Conservation (phyloP, 495 filamentous ascomycete genomes). For the Aspergillus diversus region DNA sequence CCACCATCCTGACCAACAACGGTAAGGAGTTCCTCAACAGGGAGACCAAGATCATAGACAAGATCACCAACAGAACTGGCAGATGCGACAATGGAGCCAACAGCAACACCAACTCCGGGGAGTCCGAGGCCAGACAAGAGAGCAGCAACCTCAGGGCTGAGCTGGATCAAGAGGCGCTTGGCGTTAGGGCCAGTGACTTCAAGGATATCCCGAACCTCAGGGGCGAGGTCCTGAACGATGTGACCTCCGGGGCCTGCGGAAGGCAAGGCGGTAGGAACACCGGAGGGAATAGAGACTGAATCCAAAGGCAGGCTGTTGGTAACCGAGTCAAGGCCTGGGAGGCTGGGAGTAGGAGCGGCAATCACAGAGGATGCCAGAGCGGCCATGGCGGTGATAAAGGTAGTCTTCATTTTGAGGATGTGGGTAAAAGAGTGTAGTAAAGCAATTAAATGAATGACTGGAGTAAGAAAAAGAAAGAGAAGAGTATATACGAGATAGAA, state of each 20-base stretch:
- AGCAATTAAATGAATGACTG: conserved; percentile 36
- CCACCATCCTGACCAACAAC: conserved; percentile 37
- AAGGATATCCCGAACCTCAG: conserved; percentile 34
- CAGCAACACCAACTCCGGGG: conserved; percentile 29
- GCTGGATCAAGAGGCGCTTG: conserved; percentile 39
- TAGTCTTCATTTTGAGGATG: conserved; percentile 42
- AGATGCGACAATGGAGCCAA: conserved; percentile 35
- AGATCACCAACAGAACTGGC: conserved; percentile 43
- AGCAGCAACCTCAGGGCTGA: conserved; percentile 35
- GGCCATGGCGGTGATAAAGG: conserved; percentile 38
- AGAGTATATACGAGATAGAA: conserved; percentile 20
- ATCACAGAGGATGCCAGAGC: conserved; percentile 36
- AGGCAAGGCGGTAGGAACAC: conserved; percentile 20
- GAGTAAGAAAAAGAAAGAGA: conserved; percentile 29
- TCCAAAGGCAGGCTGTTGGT: conserved; percentile 24
- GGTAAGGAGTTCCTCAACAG: conserved; percentile 37
- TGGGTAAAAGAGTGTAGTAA: conserved; percentile 18
- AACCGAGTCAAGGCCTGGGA: conserved; percentile 31
- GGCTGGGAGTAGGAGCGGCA: conserved; percentile 36
- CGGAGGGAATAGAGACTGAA: conserved; percentile 9
- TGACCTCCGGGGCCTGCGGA: conserved; percentile 30
- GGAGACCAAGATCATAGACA: conserved; percentile 36
- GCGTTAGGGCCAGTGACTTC: conserved; percentile 38
- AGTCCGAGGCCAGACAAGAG: conserved; percentile 39
- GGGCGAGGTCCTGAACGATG: conserved; percentile 38